phyloP scores from a whole-genome alignment of 345 rosid genomes.

The Eucalyptus urophylla region DNA sequence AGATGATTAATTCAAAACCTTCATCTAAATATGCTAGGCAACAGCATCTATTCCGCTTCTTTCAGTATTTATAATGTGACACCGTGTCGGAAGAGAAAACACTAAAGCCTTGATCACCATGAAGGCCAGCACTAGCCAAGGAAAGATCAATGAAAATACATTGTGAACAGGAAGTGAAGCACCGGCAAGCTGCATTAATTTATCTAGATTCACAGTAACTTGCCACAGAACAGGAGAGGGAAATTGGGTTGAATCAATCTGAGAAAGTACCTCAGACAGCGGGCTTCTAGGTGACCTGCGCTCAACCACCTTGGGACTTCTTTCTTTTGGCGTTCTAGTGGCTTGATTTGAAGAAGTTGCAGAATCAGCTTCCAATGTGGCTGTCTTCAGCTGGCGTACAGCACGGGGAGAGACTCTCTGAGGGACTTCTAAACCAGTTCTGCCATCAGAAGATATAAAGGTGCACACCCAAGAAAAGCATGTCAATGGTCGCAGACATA shows the following conservation, averaged over 20 bases:
- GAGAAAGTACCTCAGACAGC: slow-evolving; percentile 48
- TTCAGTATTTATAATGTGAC: neutral
- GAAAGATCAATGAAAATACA: neutral
- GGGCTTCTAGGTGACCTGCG: slow-evolving; percentile 79
- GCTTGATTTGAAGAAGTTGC: slow-evolving; percentile 40
- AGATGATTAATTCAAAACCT: neutral
- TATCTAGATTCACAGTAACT: neutral
- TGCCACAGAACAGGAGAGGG: neutral
- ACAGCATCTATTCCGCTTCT: neutral
- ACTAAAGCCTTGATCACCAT: neutral
- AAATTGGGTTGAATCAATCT: neutral
- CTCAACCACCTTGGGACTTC: slow-evolving; percentile 64
- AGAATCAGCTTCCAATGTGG: slow-evolving; percentile 39
- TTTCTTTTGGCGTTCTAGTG: slow-evolving; percentile 54
- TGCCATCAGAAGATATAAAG: slow-evolving; percentile 9
- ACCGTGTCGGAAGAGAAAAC: neutral
- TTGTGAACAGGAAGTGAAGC: neutral
- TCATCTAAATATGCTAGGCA: neutral
- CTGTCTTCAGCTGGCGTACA: slow-evolving; percentile 56
- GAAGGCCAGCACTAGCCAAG: neutral
- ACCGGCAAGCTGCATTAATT: neutral
- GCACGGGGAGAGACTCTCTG: slow-evolving; percentile 70
- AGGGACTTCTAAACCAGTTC: slow-evolving; percentile 58
- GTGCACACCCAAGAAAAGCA: neutral
- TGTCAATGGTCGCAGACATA: neutral